Conservation (phyloP, 148 eudicot genomes). For the Nepenthes gracilis region DNA sequence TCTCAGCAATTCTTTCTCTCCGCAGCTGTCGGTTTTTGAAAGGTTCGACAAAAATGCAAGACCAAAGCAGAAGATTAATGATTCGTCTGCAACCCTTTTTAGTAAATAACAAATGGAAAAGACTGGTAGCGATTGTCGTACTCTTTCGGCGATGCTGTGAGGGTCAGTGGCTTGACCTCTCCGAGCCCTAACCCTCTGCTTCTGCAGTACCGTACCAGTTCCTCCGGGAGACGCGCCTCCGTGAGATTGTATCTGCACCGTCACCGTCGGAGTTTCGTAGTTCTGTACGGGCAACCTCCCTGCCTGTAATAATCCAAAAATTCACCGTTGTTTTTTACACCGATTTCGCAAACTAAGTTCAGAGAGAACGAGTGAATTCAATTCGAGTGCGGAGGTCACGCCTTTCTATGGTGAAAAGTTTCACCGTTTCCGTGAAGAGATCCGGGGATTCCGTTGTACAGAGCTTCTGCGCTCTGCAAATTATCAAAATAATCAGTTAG, state of each 20-base stretch:
- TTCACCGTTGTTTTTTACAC: too few relatives aligned
- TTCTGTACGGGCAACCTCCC: constrained; percentile 20
- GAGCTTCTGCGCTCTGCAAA: not conserved
- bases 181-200: constrained; percentile 85
- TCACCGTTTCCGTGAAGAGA: not conserved
- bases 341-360: too few relatives aligned
- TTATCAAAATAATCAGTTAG: not conserved
- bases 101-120: not conserved
- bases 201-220: constrained; percentile 27
- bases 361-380: not conserved
- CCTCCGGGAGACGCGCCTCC: constrained; percentile 34
- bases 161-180: constrained; percentile 98
- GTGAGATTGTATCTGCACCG: constrained; percentile 17
- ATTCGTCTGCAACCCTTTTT: too few relatives aligned
- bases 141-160: constrained; percentile 96
- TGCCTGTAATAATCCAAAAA: not conserved
- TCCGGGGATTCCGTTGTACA: not conserved
- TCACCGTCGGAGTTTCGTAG: constrained; percentile 19
- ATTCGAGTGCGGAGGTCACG: too few relatives aligned
- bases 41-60: not conserved
- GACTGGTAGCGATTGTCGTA: constrained; percentile 6
- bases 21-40: constrained; percentile 50
- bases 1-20: constrained; percentile 94
- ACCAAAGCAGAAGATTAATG: too few relatives aligned
- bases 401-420: not conserved